phyloP scores from a whole-genome alignment of 768 basidiomycete genomes.

The Zangia roseola region DNA sequence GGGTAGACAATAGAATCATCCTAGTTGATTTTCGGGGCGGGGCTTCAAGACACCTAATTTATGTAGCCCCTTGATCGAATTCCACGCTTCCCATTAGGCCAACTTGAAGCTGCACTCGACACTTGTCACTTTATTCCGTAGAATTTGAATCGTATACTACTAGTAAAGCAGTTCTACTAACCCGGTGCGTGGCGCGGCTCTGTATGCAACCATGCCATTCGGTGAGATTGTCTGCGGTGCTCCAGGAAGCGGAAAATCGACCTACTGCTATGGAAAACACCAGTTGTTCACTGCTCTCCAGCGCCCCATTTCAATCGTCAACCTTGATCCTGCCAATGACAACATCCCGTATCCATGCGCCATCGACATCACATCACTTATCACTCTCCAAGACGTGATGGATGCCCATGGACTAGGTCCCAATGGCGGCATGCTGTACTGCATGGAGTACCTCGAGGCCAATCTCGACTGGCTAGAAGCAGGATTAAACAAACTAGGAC shows the following conservation, averaged over 20 bases:
- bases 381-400: conserved; percentile 89
- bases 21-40: too few species aligned
- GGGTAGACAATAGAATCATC: background rate
- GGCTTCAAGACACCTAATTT: too few species aligned
- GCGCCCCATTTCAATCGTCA: conserved; percentile 86
- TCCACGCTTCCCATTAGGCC: too few species aligned
- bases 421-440: conserved; percentile 95
- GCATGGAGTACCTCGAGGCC: conserved; percentile 94
- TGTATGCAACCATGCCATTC: conserved; percentile 70
- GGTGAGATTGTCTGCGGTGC: conserved; percentile 86
- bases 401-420: conserved; percentile 81
- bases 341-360: conserved; percentile 89
- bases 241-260: conserved; percentile 86
- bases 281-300: conserved; percentile 86
- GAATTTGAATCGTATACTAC: too few species aligned
- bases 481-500: conserved; percentile 59
- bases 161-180: too few species aligned
- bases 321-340: conserved; percentile 95
- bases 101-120: too few species aligned
- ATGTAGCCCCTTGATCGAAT: too few species aligned
- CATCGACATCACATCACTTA: conserved; percentile 78
- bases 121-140: too few species aligned
- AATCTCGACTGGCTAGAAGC: conserved; percentile 89
- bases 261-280: conserved; percentile 84
- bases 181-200: too few species aligned